phyloP scores from a whole-genome alignment of 345 rosid genomes.

The Euclidium syriacum region DNA sequence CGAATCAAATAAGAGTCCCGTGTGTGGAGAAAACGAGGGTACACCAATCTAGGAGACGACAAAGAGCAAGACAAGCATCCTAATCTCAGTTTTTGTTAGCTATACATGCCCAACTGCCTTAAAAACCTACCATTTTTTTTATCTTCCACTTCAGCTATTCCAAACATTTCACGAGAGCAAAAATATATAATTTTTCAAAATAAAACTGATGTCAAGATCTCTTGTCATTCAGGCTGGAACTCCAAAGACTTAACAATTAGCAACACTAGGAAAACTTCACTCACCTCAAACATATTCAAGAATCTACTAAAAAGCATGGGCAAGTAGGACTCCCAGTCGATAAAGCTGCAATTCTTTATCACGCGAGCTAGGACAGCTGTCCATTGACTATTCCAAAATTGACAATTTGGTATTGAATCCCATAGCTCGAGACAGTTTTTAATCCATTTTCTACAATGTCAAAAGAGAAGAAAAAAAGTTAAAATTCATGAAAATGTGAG shows the following conservation, averaged over 20 bases:
- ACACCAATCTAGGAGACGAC: conserved; percentile 2
- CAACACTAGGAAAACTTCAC: conserved; percentile 33
- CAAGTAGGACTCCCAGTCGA: conserved; percentile 76
- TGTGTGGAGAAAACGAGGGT: conserved; percentile 2
- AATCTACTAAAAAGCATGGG: conserved; percentile 72
- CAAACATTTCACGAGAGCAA: conserved; percentile 3
- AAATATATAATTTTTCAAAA: not conserved
- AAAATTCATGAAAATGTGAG: conserved; percentile 11
- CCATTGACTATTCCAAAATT: conserved; percentile 99
- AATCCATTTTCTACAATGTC: conserved; percentile 70
- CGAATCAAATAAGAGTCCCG: conserved; percentile 14
- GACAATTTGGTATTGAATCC: conserved; percentile 95
- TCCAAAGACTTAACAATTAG: conserved; percentile 9
- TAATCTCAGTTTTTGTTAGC: not conserved
- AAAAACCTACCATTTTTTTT: not conserved
- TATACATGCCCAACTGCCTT: conserved; percentile 1
- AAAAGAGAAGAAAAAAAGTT: not conserved
- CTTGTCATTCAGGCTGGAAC: conserved; percentile 1
- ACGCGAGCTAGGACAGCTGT: conserved; percentile 80
- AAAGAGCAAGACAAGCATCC: not conserved
- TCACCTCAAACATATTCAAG: conserved; percentile 97
- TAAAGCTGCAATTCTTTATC: conserved; percentile 64
- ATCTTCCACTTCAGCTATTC: conserved; percentile 1
- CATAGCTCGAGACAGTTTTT: conserved; percentile 61
- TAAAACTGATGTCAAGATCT: conserved; percentile 1